Conservation (phyloP, 306 rosid species). For the Canavalia gladiata region DNA sequence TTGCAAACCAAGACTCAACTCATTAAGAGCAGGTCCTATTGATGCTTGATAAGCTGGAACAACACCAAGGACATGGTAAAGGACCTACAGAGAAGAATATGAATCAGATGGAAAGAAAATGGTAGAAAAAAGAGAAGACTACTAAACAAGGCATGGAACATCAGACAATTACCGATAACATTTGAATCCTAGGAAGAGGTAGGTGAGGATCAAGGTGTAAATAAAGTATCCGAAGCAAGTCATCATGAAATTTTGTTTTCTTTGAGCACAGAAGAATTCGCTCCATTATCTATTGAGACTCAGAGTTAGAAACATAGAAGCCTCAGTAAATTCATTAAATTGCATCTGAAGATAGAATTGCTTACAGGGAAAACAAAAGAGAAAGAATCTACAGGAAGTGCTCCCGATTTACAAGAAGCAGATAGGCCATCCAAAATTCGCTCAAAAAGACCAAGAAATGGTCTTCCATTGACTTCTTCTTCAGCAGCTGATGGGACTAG, state of each 20-base stretch:
- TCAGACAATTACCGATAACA: constrained; percentile 76
- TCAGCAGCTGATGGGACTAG: constrained; percentile 62
- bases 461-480: constrained; percentile 66
- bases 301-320: constrained; percentile 44
- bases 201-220: constrained; percentile 93
- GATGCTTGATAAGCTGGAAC: constrained; percentile 86
- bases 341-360: constrained; percentile 41
- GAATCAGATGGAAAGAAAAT: constrained; percentile 35
- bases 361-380: constrained; percentile 94
- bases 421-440: constrained; percentile 81
- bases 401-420: constrained; percentile 85
- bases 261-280: constrained; percentile 82
- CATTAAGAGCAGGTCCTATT: constrained; percentile 91
- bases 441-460: constrained; percentile 74
- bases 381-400: constrained; percentile 98
- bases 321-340: constrained; percentile 34
- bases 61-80: constrained; percentile 89
- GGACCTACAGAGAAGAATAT: constrained; percentile 67
- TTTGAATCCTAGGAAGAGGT: constrained; percentile 93
- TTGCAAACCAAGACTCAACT: constrained; percentile 90
- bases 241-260: constrained; percentile 90
- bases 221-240: constrained; percentile 80
- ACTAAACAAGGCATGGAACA: constrained; percentile 39
- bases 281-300: constrained; percentile 83
- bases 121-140: constrained; percentile 22